Conservation (phyloP, 805 yeast genomes). For the Candida pseudofarinosa region DNA sequence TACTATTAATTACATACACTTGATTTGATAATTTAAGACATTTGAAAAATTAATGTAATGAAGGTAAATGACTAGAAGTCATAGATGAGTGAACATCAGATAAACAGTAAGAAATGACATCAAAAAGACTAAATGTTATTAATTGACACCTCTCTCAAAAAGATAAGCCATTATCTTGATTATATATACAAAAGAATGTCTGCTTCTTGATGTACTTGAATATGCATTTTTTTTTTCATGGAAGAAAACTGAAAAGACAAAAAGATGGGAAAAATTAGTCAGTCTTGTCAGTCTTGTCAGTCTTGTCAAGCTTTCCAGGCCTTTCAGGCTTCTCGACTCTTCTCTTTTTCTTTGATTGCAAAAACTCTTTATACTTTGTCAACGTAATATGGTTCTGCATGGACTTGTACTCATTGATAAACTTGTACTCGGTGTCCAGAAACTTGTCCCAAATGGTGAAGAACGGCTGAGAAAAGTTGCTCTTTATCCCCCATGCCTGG, state of each 20-base stretch:
- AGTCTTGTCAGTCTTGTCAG: slow-evolving; percentile 4
- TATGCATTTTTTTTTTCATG: too few relatives aligned
- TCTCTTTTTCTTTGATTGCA: slow-evolving; percentile 19
- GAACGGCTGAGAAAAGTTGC: slow-evolving; percentile 93
- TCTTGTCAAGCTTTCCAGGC: slow-evolving; percentile 1
- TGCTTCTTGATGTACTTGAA: too few relatives aligned
- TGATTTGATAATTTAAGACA: slow-evolving; percentile 4
- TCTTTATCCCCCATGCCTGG: slow-evolving; percentile 91
- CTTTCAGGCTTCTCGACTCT: too few relatives aligned
- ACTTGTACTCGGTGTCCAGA: slow-evolving; percentile 66
- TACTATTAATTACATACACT: neutral
- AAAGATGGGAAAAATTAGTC: neutral
- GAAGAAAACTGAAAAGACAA: too few relatives aligned
- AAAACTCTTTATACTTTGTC: slow-evolving; percentile 59
- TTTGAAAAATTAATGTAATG: too few relatives aligned
- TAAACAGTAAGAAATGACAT: too few relatives aligned
- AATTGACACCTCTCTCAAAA: too few relatives aligned
- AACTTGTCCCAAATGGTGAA: slow-evolving; percentile 88
- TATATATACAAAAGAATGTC: neutral
- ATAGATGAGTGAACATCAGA: too few relatives aligned
- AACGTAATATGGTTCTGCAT: slow-evolving; percentile 66
- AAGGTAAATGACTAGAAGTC: too few relatives aligned
- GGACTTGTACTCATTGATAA: slow-evolving; percentile 56
- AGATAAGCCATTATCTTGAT: neutral
- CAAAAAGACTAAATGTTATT: too few relatives aligned